phyloP scores from a whole-genome alignment of 345 rosid genomes.

The Euphorbia lathyris region DNA sequence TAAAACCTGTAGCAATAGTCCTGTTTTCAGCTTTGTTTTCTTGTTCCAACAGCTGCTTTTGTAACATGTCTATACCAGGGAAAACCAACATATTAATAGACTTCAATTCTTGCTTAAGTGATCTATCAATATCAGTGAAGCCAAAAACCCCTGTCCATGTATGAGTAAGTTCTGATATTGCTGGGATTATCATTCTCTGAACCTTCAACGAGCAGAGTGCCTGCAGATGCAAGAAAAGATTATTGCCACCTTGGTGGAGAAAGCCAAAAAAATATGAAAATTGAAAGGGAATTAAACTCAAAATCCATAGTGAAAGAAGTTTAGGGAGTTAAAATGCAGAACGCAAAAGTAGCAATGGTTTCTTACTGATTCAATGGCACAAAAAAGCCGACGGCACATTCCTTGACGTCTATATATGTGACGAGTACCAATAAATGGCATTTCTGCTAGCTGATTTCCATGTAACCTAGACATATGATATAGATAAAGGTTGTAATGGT shows the following conservation, averaged over 20 bases:
- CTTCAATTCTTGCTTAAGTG: constrained; percentile 27
- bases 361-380: constrained; percentile 30
- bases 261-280: neutral
- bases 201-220: constrained; percentile 27
- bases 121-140: constrained; percentile 23
- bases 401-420: constrained; percentile 35
- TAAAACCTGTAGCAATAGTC: constrained; percentile 32
- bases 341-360: neutral
- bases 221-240: constrained; percentile 14
- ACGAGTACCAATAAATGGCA: constrained; percentile 39
- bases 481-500: constrained; percentile 1
- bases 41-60: constrained; percentile 27
- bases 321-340: neutral
- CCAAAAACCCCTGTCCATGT: constrained; percentile 38
- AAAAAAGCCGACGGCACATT: constrained; percentile 33
- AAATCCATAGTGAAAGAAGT: neutral
- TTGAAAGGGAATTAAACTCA: neutral
- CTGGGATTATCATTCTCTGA: constrained; percentile 33
- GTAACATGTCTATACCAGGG: constrained; percentile 35
- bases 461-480: constrained; percentile 22
- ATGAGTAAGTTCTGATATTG: constrained; percentile 28
- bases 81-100: constrained; percentile 28
- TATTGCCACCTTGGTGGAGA: neutral
- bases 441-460: constrained; percentile 30
- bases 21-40: constrained; percentile 28